These are phyloP conservation scores for Viola odorata DNA, from an alignment of 345 rosid species.

Conservation along the genomic window DNA sequence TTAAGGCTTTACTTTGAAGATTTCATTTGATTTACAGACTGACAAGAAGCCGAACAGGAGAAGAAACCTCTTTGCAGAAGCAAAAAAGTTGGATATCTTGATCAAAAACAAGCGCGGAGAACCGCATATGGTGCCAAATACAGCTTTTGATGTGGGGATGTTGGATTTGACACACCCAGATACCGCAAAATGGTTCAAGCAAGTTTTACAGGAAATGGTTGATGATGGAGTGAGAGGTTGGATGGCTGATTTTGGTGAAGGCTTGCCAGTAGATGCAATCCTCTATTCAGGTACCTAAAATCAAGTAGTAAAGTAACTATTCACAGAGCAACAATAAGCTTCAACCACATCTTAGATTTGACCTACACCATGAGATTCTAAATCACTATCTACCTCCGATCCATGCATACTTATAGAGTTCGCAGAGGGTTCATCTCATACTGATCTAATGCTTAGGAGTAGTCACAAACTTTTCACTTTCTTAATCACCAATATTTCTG, in stretches of 20 bases:
- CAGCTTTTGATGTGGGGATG: slow-evolving; percentile 75
- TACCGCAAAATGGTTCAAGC: slow-evolving; percentile 62
- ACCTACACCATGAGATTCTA: too few relatives aligned
- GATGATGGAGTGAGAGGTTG: slow-evolving; percentile 65
- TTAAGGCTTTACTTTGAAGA: not conserved
- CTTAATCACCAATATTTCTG: too few relatives aligned
- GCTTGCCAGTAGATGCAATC: slow-evolving; percentile 57
- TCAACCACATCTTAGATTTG: too few relatives aligned
- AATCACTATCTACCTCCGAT: too few relatives aligned
- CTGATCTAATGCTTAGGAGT: too few relatives aligned
- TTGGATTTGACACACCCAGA: slow-evolving; percentile 65
- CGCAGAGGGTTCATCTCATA: too few relatives aligned
- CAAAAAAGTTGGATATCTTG: slow-evolving; percentile 48
- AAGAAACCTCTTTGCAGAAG: slow-evolving; percentile 57
- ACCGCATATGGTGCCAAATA: slow-evolving; percentile 65
- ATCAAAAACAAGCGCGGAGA: slow-evolving; percentile 51
- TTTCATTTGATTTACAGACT: slow-evolving; percentile 26
- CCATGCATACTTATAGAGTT: too few relatives aligned
- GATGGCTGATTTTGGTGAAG: slow-evolving; percentile 90
- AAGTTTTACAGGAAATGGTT: slow-evolving; percentile 58
- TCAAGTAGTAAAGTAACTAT: not conserved
- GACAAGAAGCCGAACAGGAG: slow-evolving; percentile 47
- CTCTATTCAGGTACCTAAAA: slow-evolving; percentile 49
- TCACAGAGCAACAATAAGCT: not conserved
- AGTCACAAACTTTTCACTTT: too few relatives aligned